Base-by-base conservation (phyloP, 306 rosid species). In the Alnus glutinosa region DNA sequence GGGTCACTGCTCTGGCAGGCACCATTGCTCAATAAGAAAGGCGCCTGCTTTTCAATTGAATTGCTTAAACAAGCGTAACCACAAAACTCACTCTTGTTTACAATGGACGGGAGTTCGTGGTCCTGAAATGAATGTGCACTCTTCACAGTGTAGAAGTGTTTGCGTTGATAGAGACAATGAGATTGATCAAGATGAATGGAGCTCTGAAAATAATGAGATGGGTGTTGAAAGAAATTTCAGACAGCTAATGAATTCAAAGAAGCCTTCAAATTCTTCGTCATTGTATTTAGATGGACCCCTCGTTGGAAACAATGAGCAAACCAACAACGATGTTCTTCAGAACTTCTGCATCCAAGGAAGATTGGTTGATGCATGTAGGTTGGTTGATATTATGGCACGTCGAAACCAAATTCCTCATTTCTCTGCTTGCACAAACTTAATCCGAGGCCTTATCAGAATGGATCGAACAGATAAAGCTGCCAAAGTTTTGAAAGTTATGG, bases 301-400 rank as follows among this genome's bases (percentile, higher is more conserved):
- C 76, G 88, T 89, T 57, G 78, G 72, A 72, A 94, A 92, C 63
- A 71, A 83, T 52, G 92, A 87, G 79, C 80, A 75, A 12, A 87
- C 85, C 78, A 94, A 92, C 83, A 94, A 88, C 79, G 81, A 32
- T 32, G 71, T 87, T 79, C 94, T 94, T 82, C 89, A 83, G 70
- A 84, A 77, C 34, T 86, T 92, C 51, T 92, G 98, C 77, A 68
- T 54, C 76, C 79, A 39, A 18, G 97, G 98, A 48, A 90, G 61
- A 83, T 78, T 90, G 80, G 76, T 78, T 48, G 83, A 80, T 63
- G 96, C 98, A 15, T 83, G 88, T 14, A 88, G 88, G 85, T 76
- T 94, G 86, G 70, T 94, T 70, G 93, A 94, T 59, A 13, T 88
- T 74, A 94, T 94, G 98, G 86, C 91, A 48, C 89, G 97, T 62